Base-by-base conservation (phyloP, 768 basidiomycete genomes). In the Termitomyces sp. region DNA sequence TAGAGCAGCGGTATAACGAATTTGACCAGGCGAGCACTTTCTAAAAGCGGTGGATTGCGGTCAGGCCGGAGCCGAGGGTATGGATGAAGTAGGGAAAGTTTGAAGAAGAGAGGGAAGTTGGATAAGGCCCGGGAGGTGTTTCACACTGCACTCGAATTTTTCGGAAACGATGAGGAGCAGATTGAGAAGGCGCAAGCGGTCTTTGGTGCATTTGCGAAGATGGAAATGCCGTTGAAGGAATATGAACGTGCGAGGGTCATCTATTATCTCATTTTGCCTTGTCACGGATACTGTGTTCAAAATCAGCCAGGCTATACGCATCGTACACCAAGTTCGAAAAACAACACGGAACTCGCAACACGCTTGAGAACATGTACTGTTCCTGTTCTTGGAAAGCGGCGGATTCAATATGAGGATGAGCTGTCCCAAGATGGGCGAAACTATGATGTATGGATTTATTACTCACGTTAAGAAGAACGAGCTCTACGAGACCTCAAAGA, bases 401-500 rank as follows among this genome's bases (percentile, higher is more conserved):
- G 97, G 41, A 98, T 99, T 58, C 95, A 98, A 67, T 98, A 99
- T 68, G 97, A 99, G 70, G 97, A 99, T 63, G 97, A 99, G 73
- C 74, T 98, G 2, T 71, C 86, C 10, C 89, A 96, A 58, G 94
- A 98, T 63, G 88, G 93, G 0, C 85, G 89, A 46, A 98, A 98
- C 71, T 99, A 98, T 69, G 97, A 98, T 71, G 88, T 90, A 0
- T 99, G 97, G 97, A 97, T 99, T 69, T 96, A 98, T 68, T 96
- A 96, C 66, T 84, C 93, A 23, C 82, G 95, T 18, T 71, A 98
- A 36, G 97, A 98, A 70, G 97, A 98, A 73, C 91, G 87, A 26
- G 92, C 95, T 0, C 83, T 85, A 65, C 77, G 82, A 35, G 87
- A 93, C 60, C 77, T 93, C 28, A 83, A 77, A 64, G 88, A 88